Evolutionary conservation across 345 rosid genomes (phyloP), one percentile per base, ranked within the genome.

Genomic region (Arabis hirsuta): DNA sequence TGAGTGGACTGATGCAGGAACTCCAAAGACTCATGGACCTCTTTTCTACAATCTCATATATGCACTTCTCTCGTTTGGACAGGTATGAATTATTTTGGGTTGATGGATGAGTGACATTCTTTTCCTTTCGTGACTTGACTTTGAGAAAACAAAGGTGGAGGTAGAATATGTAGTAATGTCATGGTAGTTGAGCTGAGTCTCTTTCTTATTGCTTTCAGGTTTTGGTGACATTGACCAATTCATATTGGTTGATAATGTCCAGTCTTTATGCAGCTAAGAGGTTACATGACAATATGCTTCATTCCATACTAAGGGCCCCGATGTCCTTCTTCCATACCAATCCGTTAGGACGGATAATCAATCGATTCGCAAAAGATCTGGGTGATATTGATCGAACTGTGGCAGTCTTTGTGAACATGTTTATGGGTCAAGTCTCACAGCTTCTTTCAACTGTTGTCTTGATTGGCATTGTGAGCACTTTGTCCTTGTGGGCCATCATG

Each of bases 401-500:
- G 38, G 99, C 98, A 3, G 43, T 50, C 71, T 80, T 90, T 39
- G 81, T 86, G 14, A 87, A 95, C 74, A 85, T 95, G 94, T 95
- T 95, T 68, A 79, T 91, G 65, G 85, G 91, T 65, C 94, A 84
- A 77, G 83, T 95, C 66, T 87, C 90, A 4, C 97, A 88, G 81
- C 99, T 95, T 55, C 87, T 95, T 74, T 92, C 99, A 67, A 95
- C 99, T 32, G 90, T 95, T 80, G 88, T 88, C 62, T 86, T 95
- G 83, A 92, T 95, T 46, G 98, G 99, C 59, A 79, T 95, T 73
- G 96, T 95, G 53, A 95, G 99, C 90, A 92, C 98, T 53, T 82
- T 92, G 91, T 95, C 99, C 51, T 76, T 95, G 76, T 95, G 99
- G 99, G 90, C 96, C 77, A 90, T 95, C 79, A 80, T 91, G 97